Conservation (phyloP, 2,329 filamentous ascomycete species). For the Myriosclerotinia duriaeana region DNA sequence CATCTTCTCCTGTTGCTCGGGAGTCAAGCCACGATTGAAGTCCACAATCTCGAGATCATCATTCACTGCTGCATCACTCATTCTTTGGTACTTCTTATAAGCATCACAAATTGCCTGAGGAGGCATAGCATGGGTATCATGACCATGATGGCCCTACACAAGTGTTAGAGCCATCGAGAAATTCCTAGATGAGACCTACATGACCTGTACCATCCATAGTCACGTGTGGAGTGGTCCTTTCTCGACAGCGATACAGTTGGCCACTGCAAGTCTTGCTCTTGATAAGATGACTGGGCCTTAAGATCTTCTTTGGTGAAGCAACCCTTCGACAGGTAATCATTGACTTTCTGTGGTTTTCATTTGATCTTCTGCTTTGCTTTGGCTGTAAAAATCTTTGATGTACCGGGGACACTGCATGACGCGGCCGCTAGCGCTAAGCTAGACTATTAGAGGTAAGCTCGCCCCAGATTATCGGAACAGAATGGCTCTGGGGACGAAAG, state of each 20-base stretch:
- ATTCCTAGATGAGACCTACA: slow-evolving; percentile 2
- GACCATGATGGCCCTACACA: slow-evolving; percentile 28
- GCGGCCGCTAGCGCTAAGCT: slow-evolving; percentile 4
- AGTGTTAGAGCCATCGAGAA: slow-evolving; percentile 9
- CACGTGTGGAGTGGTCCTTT: slow-evolving; percentile 16
- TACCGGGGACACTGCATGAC: not conserved
- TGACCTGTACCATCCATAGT: slow-evolving; percentile 24
- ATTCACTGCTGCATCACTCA: slow-evolving; percentile 33
- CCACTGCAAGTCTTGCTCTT: slow-evolving; percentile 11
- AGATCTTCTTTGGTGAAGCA: not conserved
- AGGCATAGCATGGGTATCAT: slow-evolving; percentile 41
- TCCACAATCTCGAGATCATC: slow-evolving; percentile 38
- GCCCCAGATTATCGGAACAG: no score
- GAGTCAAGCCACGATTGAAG: slow-evolving; percentile 37
- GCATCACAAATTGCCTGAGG: slow-evolving; percentile 39
- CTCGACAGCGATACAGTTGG: slow-evolving; percentile 12
- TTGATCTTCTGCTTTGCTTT: not conserved
- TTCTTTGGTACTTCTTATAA: slow-evolving; percentile 40
- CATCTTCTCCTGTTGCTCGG: slow-evolving; percentile 34
- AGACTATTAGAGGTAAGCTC: slow-evolving; percentile 2
- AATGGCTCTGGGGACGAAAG: no score
- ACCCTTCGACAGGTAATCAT: slow-evolving; percentile 12
- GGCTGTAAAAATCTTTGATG: not conserved
- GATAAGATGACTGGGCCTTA: not conserved
- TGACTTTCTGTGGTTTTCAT: not conserved